These are phyloP conservation scores for Sutorius australiensis DNA, from an alignment of 768 basidiomycete species.

Conservation along the genomic window DNA sequence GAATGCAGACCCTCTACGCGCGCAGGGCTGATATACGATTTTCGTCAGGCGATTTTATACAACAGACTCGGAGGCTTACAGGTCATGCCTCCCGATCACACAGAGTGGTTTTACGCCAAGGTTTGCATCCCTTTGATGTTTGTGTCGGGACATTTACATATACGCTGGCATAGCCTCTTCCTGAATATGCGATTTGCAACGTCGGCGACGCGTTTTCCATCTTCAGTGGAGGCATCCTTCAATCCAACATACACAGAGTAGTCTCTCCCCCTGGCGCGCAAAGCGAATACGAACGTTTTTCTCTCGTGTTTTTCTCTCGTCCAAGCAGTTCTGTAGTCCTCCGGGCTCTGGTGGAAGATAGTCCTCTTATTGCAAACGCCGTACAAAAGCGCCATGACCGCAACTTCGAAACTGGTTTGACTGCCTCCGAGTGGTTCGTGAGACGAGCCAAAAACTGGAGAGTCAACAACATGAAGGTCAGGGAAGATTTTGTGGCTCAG, in stretches of 20 bases:
- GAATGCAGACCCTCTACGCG: not conserved
- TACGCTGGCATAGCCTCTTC: slow-evolving; percentile 38
- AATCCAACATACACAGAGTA: slow-evolving; percentile 63
- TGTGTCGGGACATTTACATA: too few relatives aligned
- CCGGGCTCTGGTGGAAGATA: slow-evolving; percentile 49
- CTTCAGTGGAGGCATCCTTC: slow-evolving; percentile 61
- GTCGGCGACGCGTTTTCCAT: slow-evolving; percentile 59
- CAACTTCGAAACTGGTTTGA: slow-evolving; percentile 35
- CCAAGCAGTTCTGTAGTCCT: slow-evolving; percentile 52
- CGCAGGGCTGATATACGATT: not conserved
- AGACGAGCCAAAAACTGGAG: slow-evolving; percentile 39
- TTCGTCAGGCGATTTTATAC: slow-evolving; percentile 56
- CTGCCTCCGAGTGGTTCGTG: slow-evolving; percentile 40
- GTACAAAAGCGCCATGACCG: slow-evolving; percentile 33
- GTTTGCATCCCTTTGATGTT: slow-evolving; percentile 23
- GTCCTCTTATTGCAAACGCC: slow-evolving; percentile 47
- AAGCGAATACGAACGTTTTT: slow-evolving; percentile 52
- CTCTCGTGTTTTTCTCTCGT: slow-evolving; percentile 65
- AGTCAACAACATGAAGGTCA: slow-evolving; percentile 40
- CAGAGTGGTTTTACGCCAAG: slow-evolving; percentile 67
- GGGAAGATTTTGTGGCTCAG: slow-evolving; percentile 1
- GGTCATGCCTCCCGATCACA: slow-evolving; percentile 56
- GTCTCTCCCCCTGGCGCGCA: slow-evolving; percentile 61
- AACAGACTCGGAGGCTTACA: slow-evolving; percentile 70
- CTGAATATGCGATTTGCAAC: slow-evolving; percentile 57